These are phyloP conservation scores for Scytalidium lignicola DNA, from an alignment of 2,329 filamentous ascomycete species.

Conservation along the genomic window DNA sequence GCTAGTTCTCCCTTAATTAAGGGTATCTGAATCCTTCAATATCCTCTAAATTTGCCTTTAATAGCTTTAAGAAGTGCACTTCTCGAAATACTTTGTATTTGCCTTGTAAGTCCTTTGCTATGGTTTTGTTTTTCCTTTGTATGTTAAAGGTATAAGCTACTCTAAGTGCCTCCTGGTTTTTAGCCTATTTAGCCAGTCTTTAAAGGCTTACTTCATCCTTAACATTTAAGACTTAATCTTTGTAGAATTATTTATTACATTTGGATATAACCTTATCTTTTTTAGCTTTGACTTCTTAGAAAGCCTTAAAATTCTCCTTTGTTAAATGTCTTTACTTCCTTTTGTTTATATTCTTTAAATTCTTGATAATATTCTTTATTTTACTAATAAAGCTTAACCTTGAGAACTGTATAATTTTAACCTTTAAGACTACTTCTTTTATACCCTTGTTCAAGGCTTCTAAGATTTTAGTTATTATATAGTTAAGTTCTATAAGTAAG, in stretches of 20 bases:
- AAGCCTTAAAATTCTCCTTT: conserved; percentile 3
- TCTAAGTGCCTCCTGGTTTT: conserved; percentile 1
- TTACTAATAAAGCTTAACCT: not conserved
- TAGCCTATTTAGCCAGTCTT: conserved; percentile 11
- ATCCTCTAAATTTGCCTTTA: conserved; percentile 11
- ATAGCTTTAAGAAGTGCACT: conserved; percentile 16
- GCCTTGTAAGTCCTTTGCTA: conserved; percentile 13
- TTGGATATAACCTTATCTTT: not conserved
- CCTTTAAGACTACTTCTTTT: too few species aligned
- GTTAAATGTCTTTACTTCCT: not conserved
- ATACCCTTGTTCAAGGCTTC: too few species aligned
- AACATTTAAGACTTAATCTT: conserved; percentile 1
- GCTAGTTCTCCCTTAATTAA: not conserved
- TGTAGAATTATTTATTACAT: not conserved
- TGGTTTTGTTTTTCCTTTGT: not conserved
- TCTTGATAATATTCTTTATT: not conserved
- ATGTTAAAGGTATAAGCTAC: conserved; percentile 1
- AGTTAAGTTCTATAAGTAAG: too few species aligned
- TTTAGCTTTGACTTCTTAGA: not conserved
- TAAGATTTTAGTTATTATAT: too few species aligned
- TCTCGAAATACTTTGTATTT: conserved; percentile 15
- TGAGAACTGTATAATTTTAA: too few species aligned
- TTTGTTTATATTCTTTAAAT: not conserved
- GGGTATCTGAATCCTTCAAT: conserved; percentile 2
- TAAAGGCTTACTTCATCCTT: conserved; percentile 20